A percentile compares a stretch with the other conserved stretches of the same genome.
phyloP scores from a whole-genome alignment of 2,329 filamentous ascomycete species.

The Arachnopeziza araneosa region DNA sequence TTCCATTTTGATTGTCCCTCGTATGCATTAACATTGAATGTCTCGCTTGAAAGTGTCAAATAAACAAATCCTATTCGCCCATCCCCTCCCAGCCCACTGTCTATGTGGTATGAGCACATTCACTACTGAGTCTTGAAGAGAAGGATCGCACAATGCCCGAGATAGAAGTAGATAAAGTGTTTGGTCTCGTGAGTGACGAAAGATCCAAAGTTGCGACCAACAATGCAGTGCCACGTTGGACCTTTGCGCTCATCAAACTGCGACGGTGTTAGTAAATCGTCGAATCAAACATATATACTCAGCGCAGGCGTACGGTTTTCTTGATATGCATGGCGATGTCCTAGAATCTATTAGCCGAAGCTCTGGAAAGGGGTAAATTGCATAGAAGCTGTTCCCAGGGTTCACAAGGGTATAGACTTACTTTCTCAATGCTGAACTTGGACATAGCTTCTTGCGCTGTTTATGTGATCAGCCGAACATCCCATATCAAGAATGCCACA shows the following conservation, averaged over 20 bases:
- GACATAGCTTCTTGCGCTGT: conserved; percentile 66
- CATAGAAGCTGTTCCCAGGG: not conserved
- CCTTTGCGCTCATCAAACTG: conserved; percentile 97
- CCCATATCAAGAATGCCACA: conserved; percentile 39
- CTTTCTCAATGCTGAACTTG: conserved; percentile 69
- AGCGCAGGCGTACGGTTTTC: conserved; percentile 59
- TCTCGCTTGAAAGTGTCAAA: not conserved
- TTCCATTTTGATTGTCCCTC: not conserved
- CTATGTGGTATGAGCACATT: not conserved
- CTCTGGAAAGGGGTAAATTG: not conserved
- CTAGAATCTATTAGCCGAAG: conserved; percentile 39
- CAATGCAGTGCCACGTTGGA: conserved; percentile 98
- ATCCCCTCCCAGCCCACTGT: not conserved
- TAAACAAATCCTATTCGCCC: not conserved
- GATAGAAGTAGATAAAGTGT: conserved; percentile 99
- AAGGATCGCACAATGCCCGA: conserved; percentile 95
- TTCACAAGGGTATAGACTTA: conserved; percentile 25
- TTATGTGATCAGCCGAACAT: conserved; percentile 24
- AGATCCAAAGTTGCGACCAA: conserved; percentile 96
- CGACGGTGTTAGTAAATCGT: conserved; percentile 6
- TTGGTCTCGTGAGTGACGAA: conserved; percentile 99
- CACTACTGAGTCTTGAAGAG: conserved; percentile 95
- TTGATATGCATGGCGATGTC: conserved; percentile 96
- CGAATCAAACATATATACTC: not conserved
- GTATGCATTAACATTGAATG: not conserved